Conservation (phyloP, 176 grass and related monocot species). For the Zea mays region Zm-B73-REFERENCE-NAM-5.0 NC_050096.1:265746501-265747000, state of each 20-base stretch:
- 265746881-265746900: slow-evolving; percentile 20
- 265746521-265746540: no score
- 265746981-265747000: background rate
- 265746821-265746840: background rate
- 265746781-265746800: background rate
- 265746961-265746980: background rate
- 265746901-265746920: background rate
- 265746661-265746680: no score
- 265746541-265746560: no score
- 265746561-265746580: no score
- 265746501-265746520: no score
- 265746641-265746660: background rate
- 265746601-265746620: slow-evolving; percentile 11
- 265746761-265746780: background rate
- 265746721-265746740: background rate
- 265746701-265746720: background rate
- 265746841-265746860: no score
- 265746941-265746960: background rate
- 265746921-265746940: background rate
- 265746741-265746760: background rate
- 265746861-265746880: background rate
- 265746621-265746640: slow-evolving; percentile 5
- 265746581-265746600: background rate
- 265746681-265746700: background rate
- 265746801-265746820: background rate